phyloP scores from a whole-genome alignment of 345 rosid genomes.

The Odontarrhena argentea region DNA sequence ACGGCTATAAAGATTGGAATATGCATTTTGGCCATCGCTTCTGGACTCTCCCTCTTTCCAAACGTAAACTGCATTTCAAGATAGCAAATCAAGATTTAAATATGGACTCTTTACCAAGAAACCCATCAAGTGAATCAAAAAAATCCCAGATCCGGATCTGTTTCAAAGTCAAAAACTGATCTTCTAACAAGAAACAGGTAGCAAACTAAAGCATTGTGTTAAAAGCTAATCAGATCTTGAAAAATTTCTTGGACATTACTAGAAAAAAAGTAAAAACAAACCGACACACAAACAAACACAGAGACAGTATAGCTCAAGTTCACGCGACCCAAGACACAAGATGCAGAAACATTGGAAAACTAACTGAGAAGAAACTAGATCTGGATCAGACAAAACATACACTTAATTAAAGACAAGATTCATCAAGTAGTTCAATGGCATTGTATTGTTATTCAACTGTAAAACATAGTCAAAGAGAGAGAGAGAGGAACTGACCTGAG shows the following conservation, averaged over 20 bases:
- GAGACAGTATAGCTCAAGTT: slow-evolving; percentile 12
- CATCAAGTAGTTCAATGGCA: slow-evolving; percentile 28
- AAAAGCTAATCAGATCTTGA: slow-evolving; percentile 32
- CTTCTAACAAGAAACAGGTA: background rate
- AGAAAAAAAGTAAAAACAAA: slow-evolving; percentile 12
- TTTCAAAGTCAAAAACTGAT: background rate
- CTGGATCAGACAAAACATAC: slow-evolving; percentile 35
- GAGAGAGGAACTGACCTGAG: slow-evolving; percentile 34
- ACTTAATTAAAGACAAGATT: slow-evolving; percentile 30
- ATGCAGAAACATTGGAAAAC: slow-evolving; percentile 22
- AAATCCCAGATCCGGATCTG: slow-evolving; percentile 34
- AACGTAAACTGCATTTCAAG: slow-evolving; percentile 15
- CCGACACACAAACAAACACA: slow-evolving; percentile 19
- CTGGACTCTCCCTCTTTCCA: slow-evolving; percentile 16
- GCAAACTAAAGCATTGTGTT: background rate
- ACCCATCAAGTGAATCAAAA: slow-evolving; percentile 7
- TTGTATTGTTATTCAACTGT: slow-evolving; percentile 27
- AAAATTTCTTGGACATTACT: slow-evolving; percentile 8
- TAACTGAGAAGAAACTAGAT: slow-evolving; percentile 27
- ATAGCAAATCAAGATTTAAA: slow-evolving; percentile 16
- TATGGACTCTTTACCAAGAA: slow-evolving; percentile 13
- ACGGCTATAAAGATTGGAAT: slow-evolving; percentile 44
- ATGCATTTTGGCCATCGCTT: slow-evolving; percentile 46
- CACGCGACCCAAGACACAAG: slow-evolving; percentile 23
- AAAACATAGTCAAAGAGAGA: slow-evolving; percentile 19